Percentiles rank a stretch among this genome's conserved stretches.
Conservation (phyloP, 192 early-diverging fungal species). For the Diversispora eburnea region DNA sequence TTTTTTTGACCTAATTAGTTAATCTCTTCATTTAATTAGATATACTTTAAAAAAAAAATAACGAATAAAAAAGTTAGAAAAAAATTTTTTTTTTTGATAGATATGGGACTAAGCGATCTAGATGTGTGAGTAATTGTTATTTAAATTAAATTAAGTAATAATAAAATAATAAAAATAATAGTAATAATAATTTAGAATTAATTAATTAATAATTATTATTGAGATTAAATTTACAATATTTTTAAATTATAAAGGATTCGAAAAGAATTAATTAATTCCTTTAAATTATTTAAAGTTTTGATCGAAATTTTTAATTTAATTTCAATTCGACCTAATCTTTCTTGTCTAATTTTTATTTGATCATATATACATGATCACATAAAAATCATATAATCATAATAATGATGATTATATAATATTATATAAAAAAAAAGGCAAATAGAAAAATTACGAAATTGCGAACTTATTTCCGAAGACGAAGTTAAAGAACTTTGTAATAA, state of each 20-base stretch:
- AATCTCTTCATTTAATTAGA: no score
- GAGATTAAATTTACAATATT: no score
- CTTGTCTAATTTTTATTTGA: background rate
- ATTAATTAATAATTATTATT: no score
- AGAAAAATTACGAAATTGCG: slow-evolving; percentile 82
- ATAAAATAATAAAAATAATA: no score
- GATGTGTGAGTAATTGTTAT: background rate
- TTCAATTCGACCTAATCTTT: background rate
- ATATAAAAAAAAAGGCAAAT: slow-evolving; percentile 58
- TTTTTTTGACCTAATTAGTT: no score
- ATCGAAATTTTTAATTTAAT: background rate
- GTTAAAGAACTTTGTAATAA: slow-evolving; percentile 95
- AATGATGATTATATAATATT: background rate
- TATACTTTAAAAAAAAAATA: no score
- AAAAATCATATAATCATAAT: no score
- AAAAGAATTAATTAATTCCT: background rate
- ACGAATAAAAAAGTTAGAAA: no score
- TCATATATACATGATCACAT: no score
- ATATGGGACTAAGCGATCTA: slow-evolving; percentile 22
- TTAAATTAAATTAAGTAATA: background rate
- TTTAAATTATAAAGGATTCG: no score
- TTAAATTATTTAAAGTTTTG: background rate
- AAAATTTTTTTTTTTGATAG: no score
- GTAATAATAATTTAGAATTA: no score
- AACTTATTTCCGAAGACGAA: slow-evolving; percentile 88